Base-by-base conservation (phyloP, 768 basidiomycete species). In the Phylloporus rhodoxanthus region DNA sequence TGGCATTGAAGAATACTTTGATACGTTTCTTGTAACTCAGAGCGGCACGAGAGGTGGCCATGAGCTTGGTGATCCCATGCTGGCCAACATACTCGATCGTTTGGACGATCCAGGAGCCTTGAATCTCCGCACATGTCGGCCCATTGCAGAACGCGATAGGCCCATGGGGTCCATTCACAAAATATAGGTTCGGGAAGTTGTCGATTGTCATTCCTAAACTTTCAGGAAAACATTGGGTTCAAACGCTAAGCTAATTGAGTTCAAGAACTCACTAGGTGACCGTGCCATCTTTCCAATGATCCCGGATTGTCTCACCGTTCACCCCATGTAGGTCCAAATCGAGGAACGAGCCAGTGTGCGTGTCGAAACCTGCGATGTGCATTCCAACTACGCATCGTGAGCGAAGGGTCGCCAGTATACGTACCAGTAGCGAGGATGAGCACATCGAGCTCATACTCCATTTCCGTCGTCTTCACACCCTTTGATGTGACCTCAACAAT, bases 261-360 rank as follows among this genome's bases (percentile, higher is more conserved):
- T 37, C 26, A 23, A 33, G 2, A n/a, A 25, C 58, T 29, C 15
- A 60, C 55, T 51, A 60, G 7, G 58, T 59, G 29, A 23, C 26
- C n/a, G 39, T 30, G n/a, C 51, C 44, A 10, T 60, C 51, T 38
- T 13, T 20, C 51, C 58, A 59, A 10, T 57, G 58, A 1, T 59
- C 47, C 33, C 49, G 40, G 17, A 42, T 48, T n/a, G 23, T 48
- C 30, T 48, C 47, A 9, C 32, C 32, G 9, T 42, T 20, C 7
- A 53, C 0, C 0, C 58, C 49, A 33, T 47, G 58, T 26, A 60
- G 14, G 38, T 60, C 48, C 5, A 60, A 1, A 5, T 50, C 48
- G 1, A 50, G 8, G 17, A 57, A 40, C 5, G 25, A 33, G 2
- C 55, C 59, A 20, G 10, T 30, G 7, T 50, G 14, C 2, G 30